Conservation (phyloP, 257 asterid genomes). For the Petunia secreta region DNA sequence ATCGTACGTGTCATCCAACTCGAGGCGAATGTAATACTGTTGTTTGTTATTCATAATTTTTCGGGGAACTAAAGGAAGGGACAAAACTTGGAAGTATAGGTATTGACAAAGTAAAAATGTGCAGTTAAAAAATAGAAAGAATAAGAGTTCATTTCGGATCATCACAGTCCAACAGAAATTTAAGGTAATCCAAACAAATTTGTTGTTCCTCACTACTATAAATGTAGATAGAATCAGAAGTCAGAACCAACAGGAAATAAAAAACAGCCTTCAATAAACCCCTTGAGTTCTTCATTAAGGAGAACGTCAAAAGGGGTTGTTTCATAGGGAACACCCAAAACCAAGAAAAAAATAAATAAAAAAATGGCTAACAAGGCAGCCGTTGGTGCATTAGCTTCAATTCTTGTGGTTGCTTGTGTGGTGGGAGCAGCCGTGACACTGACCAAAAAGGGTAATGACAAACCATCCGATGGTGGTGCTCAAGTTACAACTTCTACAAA, state of each 20-base stretch:
- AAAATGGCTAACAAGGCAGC: constrained; percentile 45
- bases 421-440: constrained; percentile 43
- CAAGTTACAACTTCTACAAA: constrained; percentile 42
- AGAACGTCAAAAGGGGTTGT: constrained; percentile 22
- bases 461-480: neutral
- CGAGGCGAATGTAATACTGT: neutral
- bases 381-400: constrained; percentile 48
- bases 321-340: neutral
- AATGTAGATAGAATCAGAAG: neutral
- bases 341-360: neutral
- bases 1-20: neutral
- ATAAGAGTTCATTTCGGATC: neutral
- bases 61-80: neutral
- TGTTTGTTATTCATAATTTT: neutral
- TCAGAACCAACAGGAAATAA: neutral
- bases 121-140: neutral
- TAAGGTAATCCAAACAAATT: neutral
- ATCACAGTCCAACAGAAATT: neutral
- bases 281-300: constrained; percentile 17
- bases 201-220: neutral
- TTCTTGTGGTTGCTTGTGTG: constrained; percentile 61
- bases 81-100: neutral
- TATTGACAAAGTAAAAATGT: neutral
- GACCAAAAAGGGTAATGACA: neutral
- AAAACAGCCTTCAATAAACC: constrained; percentile 5